Conservation (phyloP, 331 rosid genomes). For the Ulmus americana region DNA sequence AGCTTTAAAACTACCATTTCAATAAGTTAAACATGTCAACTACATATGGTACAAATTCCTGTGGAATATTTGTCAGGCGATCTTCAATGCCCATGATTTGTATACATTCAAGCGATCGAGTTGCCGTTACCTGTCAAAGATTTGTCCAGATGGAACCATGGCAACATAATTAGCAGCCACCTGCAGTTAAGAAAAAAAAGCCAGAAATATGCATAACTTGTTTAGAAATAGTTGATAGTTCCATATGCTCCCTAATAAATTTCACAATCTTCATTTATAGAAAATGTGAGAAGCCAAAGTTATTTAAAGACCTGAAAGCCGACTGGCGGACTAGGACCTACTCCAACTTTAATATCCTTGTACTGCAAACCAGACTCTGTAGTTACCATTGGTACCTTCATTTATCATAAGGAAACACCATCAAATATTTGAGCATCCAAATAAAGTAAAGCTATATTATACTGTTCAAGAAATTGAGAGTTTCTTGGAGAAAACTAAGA, state of each 20-base stretch:
- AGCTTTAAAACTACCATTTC: no score
- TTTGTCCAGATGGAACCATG: conserved; percentile 94
- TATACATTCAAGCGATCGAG: no score
- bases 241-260: no score
- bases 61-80: no score
- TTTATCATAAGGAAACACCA: not conserved
- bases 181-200: conserved; percentile 31
- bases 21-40: no score
- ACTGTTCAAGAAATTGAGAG: no score
- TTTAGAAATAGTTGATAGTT: no score
- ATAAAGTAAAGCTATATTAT: no score
- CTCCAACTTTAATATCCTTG: conserved; percentile 82
- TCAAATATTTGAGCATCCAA: not conserved
- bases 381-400: conserved; percentile 72
- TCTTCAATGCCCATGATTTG: no score
- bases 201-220: conserved; percentile 1
- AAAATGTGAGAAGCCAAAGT: conserved; percentile 19
- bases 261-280: no score
- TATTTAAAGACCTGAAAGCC: conserved; percentile 74
- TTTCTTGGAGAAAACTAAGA: no score
- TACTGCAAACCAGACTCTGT: conserved; percentile 87
- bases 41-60: no score
- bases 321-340: conserved; percentile 82
- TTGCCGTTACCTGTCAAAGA: conserved; percentile 71
- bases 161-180: conserved; percentile 96